A percentile compares a stretch with the other conserved stretches of the same genome.
These are phyloP conservation scores for Fusarium decemcellulare DNA, from an alignment of 2,329 filamentous ascomycete species.

Conservation along the genomic window DNA sequence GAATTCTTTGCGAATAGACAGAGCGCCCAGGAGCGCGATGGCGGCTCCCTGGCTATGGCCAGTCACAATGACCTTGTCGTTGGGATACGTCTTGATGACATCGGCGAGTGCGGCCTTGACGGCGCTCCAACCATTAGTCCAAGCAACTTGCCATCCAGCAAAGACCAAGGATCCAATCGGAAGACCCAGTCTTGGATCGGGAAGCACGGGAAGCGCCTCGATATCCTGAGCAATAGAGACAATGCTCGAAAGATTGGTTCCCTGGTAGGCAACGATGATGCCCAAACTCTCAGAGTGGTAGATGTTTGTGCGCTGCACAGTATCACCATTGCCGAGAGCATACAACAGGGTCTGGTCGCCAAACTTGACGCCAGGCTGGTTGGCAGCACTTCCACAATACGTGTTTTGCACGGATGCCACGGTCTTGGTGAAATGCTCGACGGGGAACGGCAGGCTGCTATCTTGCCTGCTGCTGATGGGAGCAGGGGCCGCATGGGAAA, in stretches of 20 bases:
- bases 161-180: background rate
- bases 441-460: background rate
- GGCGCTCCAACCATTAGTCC: background rate
- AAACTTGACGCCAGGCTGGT: background rate
- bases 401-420: background rate
- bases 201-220: background rate
- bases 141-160: background rate
- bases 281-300: background rate
- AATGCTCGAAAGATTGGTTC: background rate
- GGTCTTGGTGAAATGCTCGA: background rate
- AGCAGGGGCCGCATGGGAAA: background rate
- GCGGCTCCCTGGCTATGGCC: background rate
- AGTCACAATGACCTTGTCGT: background rate
- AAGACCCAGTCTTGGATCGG: background rate
- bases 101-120: background rate
- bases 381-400: background rate
- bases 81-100: background rate
- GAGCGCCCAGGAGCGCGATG: background rate
- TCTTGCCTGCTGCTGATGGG: background rate
- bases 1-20: background rate
- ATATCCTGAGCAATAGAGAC: background rate
- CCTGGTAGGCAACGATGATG: background rate
- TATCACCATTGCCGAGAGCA: background rate
- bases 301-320: background rate
- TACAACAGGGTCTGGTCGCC: background rate